phyloP scores from a whole-genome alignment of 2,329 filamentous ascomycete genomes.

The Fusarium devonianum region DNA sequence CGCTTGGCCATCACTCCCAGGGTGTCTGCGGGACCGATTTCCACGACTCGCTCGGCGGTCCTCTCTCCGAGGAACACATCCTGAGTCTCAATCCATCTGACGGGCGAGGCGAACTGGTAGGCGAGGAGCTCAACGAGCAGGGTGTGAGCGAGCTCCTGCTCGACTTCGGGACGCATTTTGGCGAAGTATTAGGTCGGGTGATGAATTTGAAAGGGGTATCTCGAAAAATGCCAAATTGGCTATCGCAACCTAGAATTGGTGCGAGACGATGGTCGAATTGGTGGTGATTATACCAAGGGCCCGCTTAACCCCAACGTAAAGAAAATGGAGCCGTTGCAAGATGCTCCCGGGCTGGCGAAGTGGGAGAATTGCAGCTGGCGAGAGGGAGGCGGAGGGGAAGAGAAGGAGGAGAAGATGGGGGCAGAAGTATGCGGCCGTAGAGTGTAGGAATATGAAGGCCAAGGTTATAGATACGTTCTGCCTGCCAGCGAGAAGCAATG shows the following conservation, averaged over 20 bases:
- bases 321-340: slow-evolving; percentile 37
- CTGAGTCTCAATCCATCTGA: slow-evolving; percentile 99
- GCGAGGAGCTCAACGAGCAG: slow-evolving; percentile 97
- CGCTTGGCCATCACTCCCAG: slow-evolving; percentile 97
- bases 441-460: slow-evolving; percentile 39
- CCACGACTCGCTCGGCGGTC: slow-evolving; percentile 94
- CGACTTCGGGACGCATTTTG: slow-evolving; percentile 95
- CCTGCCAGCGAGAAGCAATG: slow-evolving; percentile 41
- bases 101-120: slow-evolving; percentile 98
- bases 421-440: slow-evolving; percentile 38
- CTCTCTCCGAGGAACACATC: slow-evolving; percentile 99
- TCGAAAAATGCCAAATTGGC: slow-evolving; percentile 41
- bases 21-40: slow-evolving; percentile 96
- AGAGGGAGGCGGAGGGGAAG: slow-evolving; percentile 28
- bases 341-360: slow-evolving; percentile 38
- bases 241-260: slow-evolving; percentile 38
- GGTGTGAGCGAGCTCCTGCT: slow-evolving; percentile 98
- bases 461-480: slow-evolving; percentile 33
- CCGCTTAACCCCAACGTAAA: slow-evolving; percentile 40
- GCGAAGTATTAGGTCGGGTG: slow-evolving; percentile 40
- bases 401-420: slow-evolving; percentile 31
- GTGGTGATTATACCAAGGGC: slow-evolving; percentile 36
- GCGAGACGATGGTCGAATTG: slow-evolving; percentile 33
- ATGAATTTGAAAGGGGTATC: slow-evolving; percentile 41
- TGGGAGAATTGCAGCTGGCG: slow-evolving; percentile 37